Evolutionary conservation across 2,329 filamentous ascomycete species (phyloP).

Genomic region (Pseudogymnoascus sp.): DNA sequence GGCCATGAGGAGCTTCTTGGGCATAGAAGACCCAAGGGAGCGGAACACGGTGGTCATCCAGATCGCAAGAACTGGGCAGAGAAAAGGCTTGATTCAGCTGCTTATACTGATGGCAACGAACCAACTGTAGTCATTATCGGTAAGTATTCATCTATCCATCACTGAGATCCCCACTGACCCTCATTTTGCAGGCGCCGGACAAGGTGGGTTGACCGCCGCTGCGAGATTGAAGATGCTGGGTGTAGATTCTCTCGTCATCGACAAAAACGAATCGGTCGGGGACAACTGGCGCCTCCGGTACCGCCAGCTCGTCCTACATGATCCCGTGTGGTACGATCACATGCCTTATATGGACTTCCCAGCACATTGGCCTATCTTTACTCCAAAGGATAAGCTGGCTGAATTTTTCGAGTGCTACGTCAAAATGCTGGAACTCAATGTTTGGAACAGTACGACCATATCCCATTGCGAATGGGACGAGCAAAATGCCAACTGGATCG

Average conservation of each 20-base stretch:
- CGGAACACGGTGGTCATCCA: slow-evolving; percentile 44
- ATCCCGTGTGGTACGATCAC: slow-evolving; percentile 52
- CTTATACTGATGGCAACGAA: slow-evolving; percentile 41
- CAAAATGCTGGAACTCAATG: slow-evolving; percentile 57
- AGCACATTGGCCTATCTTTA: slow-evolving; percentile 59
- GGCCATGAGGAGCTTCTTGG: slow-evolving; percentile 45
- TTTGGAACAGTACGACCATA: slow-evolving; percentile 52
- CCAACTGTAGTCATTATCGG: slow-evolving; percentile 56
- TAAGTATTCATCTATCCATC: slow-evolving; percentile 26
- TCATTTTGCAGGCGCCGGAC: slow-evolving; percentile 45
- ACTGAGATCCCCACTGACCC: slow-evolving; percentile 11
- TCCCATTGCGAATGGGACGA: slow-evolving; percentile 44
- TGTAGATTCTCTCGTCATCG: slow-evolving; percentile 49
- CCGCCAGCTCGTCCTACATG: slow-evolving; percentile 59
- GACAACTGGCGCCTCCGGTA: slow-evolving; percentile 60
- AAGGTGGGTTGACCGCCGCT: slow-evolving; percentile 50
- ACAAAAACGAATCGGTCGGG: slow-evolving; percentile 49
- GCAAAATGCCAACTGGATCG: slow-evolving; percentile 43
- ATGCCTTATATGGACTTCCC: slow-evolving; percentile 61
- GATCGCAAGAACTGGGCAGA: slow-evolving; percentile 55
- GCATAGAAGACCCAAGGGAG: slow-evolving; percentile 45
- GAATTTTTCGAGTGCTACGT: slow-evolving; percentile 63
- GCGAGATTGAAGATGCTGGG: slow-evolving; percentile 54
- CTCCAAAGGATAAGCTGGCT: slow-evolving; percentile 63
- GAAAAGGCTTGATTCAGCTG: slow-evolving; percentile 38